A percentile compares a stretch with the other conserved stretches of the same genome.
These are phyloP conservation scores for Triadica sebifera DNA, from an alignment of 345 rosid species.

Conservation along the genomic window DNA sequence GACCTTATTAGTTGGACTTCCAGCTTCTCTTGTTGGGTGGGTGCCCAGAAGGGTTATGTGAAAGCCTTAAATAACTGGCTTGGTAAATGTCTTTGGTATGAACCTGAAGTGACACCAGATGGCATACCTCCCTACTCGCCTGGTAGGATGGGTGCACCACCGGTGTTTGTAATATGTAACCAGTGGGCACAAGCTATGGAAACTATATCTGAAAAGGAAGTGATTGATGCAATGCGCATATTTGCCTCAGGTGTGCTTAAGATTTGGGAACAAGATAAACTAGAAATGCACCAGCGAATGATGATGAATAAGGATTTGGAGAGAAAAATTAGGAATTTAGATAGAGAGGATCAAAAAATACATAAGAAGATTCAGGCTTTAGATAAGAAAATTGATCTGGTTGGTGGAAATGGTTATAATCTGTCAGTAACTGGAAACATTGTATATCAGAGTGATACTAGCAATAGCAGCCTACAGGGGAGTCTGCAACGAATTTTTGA, in stretches of 20 bases:
- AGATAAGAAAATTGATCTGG: conserved; percentile 66
- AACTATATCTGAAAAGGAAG: conserved; percentile 82
- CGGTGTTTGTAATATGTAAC: conserved; percentile 84
- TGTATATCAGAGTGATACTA: conserved; percentile 75
- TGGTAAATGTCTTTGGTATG: conserved; percentile 69
- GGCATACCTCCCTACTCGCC: conserved; percentile 91
- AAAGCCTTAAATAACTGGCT: conserved; percentile 86
- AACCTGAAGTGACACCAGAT: conserved; percentile 88
- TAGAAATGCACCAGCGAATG: conserved; percentile 50
- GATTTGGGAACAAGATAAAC: conserved; percentile 77
- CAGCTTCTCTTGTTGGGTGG: conserved; percentile 74
- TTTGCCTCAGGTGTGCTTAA: conserved; percentile 65
- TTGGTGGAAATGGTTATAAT: conserved; percentile 37
- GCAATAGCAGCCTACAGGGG: conserved; percentile 61
- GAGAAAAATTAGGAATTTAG: conserved; percentile 57
- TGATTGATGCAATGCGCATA: conserved; percentile 61
- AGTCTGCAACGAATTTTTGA: conserved; percentile 68
- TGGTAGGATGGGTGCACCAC: conserved; percentile 91
- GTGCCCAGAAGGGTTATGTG: conserved; percentile 72
- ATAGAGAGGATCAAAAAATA: conserved; percentile 77
- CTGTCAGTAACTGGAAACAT: conserved; percentile 40
- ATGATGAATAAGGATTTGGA: conserved; percentile 59
- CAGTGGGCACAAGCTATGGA: conserved; percentile 91
- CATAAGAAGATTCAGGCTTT: conserved; percentile 88
- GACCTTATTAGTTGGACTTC: conserved; percentile 75